Evolutionary conservation across 345 rosid genomes (phyloP).

Genomic region (Pugionium cornutum): DNA sequence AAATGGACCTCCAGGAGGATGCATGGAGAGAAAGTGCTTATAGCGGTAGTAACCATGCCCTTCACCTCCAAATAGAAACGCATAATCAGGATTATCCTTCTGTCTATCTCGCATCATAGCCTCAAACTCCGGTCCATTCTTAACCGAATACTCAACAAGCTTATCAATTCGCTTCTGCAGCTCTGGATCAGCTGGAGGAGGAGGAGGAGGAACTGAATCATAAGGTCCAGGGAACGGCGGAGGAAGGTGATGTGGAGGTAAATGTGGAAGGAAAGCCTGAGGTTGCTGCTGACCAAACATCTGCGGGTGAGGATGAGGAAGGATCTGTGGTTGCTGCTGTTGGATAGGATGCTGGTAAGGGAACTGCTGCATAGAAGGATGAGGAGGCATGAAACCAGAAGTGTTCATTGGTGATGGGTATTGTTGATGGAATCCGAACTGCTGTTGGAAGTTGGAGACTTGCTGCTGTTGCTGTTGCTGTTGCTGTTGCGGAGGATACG

Average conservation of each 20-base stretch:
- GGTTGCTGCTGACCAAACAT: constrained; percentile 76
- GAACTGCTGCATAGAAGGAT: constrained; percentile 78
- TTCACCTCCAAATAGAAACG: constrained; percentile 91
- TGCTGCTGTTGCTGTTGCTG: constrained; percentile 64
- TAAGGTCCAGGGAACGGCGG: constrained; percentile 64
- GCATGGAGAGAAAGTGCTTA: constrained; percentile 78
- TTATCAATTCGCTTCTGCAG: constrained; percentile 96
- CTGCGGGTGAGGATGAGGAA: constrained; percentile 64
- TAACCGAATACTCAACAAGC: constrained; percentile 83
- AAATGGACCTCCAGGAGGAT: constrained; percentile 60
- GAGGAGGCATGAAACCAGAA: constrained; percentile 70
- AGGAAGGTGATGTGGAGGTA: constrained; percentile 65
- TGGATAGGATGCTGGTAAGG: constrained; percentile 83
- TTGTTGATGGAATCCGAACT: constrained; percentile 76
- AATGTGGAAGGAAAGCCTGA: constrained; percentile 61
- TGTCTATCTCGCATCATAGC: constrained; percentile 94
- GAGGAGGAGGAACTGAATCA: constrained; percentile 69
- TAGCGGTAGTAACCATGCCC: constrained; percentile 85
- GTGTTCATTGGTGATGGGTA: constrained; percentile 53
- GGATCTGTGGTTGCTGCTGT: constrained; percentile 51
- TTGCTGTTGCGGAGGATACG: constrained; percentile 76
- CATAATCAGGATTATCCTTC: constrained; percentile 89
- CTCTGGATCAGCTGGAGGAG: constrained; percentile 90
- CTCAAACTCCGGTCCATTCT: constrained; percentile 97
- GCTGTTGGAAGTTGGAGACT: constrained; percentile 68